These are phyloP conservation scores for Penicillium odoratum DNA, from an alignment of 495 filamentous ascomycete genomes.

Conservation along the genomic window DNA sequence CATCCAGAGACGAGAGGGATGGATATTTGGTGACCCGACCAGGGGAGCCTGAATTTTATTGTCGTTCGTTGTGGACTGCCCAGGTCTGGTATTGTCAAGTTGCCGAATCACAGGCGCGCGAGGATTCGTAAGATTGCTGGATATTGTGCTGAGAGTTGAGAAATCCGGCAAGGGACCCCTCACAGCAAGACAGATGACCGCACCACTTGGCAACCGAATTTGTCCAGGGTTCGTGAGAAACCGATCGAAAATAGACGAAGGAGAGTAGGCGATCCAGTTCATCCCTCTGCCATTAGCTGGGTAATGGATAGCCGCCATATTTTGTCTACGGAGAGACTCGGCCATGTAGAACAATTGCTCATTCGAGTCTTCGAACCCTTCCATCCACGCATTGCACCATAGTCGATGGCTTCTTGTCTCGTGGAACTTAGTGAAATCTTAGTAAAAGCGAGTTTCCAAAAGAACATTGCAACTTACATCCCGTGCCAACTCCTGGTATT, in stretches of 20 bases:
- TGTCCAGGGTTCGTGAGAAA: not conserved
- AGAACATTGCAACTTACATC: slow-evolving; percentile 22
- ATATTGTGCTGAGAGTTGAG: not conserved
- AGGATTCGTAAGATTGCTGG: not conserved
- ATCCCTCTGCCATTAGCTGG: not conserved
- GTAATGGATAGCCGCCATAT: slow-evolving; percentile 30
- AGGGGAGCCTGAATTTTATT: not conserved
- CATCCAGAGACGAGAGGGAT: not conserved
- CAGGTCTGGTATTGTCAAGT: not conserved
- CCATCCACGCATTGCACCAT: slow-evolving; percentile 35
- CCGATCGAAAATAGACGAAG: slow-evolving; percentile 26
- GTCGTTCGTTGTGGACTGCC: not conserved
- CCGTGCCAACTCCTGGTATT: slow-evolving; percentile 31
- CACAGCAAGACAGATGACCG: slow-evolving; percentile 28
- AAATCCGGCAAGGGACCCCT: slow-evolving; percentile 14
- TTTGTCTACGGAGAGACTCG: slow-evolving; percentile 25
- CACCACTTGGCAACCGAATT: slow-evolving; percentile 2
- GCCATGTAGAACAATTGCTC: slow-evolving; percentile 27
- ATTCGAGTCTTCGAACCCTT: slow-evolving; percentile 37
- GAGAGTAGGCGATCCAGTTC: slow-evolving; percentile 32
- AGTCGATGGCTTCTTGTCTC: not conserved
- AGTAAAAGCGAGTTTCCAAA: not conserved
- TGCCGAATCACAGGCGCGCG: not conserved
- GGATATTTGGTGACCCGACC: not conserved
- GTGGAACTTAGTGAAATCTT: slow-evolving; percentile 9